Conservation (phyloP, 2,329 filamentous ascomycete species). For the Aaosphaeria arxii region DNA sequence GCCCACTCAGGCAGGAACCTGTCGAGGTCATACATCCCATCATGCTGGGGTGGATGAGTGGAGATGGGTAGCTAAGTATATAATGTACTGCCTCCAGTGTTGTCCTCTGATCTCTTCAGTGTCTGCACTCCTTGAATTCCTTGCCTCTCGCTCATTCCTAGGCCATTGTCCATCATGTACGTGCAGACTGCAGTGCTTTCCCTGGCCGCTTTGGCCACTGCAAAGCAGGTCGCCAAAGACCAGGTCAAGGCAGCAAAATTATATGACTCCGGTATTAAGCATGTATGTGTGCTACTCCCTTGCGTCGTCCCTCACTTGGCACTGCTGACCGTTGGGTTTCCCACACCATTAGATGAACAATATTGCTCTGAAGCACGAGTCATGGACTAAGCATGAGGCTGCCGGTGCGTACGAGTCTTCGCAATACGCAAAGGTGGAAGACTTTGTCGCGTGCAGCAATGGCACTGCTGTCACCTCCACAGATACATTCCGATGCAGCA, state of each 20-base stretch:
- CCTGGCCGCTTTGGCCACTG: constrained; percentile 30
- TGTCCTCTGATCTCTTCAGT: too few relatives aligned
- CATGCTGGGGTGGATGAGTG: too few relatives aligned
- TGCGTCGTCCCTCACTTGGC: background rate
- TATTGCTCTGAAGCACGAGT: constrained; percentile 4
- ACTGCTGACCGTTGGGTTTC: background rate
- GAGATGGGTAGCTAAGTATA: too few relatives aligned
- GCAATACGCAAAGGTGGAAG: constrained; percentile 32
- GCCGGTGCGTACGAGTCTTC: constrained; percentile 31
- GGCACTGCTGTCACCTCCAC: constrained; percentile 33
- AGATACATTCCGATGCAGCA: constrained; percentile 39
- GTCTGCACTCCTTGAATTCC: too few relatives aligned
- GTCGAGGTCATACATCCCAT: too few relatives aligned
- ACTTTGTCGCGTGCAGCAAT: constrained; percentile 33
- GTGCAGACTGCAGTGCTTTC: constrained; percentile 27
- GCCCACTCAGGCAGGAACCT: too few relatives aligned
- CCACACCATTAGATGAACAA: background rate
- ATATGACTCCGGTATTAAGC: constrained; percentile 37
- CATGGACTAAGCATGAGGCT: constrained; percentile 33
- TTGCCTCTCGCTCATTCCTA: background rate
- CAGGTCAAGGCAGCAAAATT: constrained; percentile 31
- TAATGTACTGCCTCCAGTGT: too few relatives aligned
- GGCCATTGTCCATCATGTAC: constrained; percentile 19
- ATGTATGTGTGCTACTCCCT: background rate
- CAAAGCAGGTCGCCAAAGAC: constrained; percentile 35